Conservation (phyloP, 2,329 filamentous ascomycete genomes). For the Davidsoniella australis region DNA sequence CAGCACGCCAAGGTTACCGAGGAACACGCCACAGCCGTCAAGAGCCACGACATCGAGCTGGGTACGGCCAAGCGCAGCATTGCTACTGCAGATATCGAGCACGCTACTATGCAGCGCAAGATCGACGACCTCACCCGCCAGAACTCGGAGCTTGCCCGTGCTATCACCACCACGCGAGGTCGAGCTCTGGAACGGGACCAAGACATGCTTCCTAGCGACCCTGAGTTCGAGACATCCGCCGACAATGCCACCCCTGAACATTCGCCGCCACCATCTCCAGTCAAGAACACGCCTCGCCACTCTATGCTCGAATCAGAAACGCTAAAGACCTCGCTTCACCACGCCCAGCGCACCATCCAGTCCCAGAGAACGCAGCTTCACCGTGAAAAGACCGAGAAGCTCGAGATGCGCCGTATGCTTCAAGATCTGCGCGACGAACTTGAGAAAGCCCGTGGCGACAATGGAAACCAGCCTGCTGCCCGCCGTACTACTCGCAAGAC, state of each 20-base stretch:
- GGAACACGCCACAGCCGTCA: conserved; percentile 59
- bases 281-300: conserved; percentile 75
- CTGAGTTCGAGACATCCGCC: conserved; percentile 45
- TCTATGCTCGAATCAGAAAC: conserved; percentile 90
- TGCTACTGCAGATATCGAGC: conserved; percentile 61
- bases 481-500: conserved; percentile 39
- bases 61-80: conserved; percentile 68
- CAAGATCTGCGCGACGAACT: conserved; percentile 91
- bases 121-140: conserved; percentile 76
- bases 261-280: conserved; percentile 76
- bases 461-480: conserved; percentile 26
- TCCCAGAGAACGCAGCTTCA: conserved; percentile 89
- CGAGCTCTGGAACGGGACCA: conserved; percentile 48
- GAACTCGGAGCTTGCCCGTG: conserved; percentile 79
- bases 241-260: conserved; percentile 69
- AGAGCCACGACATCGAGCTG: conserved; percentile 78
- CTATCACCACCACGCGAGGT: conserved; percentile 57
- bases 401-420: conserved; percentile 85
- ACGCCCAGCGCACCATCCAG: conserved; percentile 93
- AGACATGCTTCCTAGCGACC: conserved; percentile 39
- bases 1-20: conserved; percentile 63
- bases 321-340: conserved; percentile 78
- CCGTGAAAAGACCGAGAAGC: conserved; percentile 95
- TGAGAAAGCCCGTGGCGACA: conserved; percentile 48
- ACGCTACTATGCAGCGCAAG: conserved; percentile 60